These are phyloP conservation scores for Scedosporium dehoogii DNA, from an alignment of 2,329 filamentous ascomycete genomes.

Conservation along the genomic window DNA sequence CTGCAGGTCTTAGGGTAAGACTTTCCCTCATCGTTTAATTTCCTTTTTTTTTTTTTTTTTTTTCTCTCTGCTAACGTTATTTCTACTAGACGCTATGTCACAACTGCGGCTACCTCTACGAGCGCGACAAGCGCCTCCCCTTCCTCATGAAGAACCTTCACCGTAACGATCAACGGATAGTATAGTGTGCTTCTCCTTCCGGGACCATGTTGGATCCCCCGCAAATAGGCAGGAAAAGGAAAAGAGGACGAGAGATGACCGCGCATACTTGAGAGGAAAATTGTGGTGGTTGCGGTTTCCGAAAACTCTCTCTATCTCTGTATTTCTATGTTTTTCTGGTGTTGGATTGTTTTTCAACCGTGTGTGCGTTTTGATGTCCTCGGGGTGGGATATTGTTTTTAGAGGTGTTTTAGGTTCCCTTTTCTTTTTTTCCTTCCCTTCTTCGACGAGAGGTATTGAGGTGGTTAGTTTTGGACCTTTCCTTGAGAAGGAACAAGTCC, in stretches of 20 bases:
- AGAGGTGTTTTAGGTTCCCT: too few species aligned
- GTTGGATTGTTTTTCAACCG: background rate
- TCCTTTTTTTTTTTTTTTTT: slow-evolving; percentile 6
- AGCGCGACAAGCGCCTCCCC: slow-evolving; percentile 76
- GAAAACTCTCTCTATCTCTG: background rate
- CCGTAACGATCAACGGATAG: slow-evolving; percentile 21
- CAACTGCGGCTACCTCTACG: slow-evolving; percentile 84
- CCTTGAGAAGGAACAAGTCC: too few species aligned
- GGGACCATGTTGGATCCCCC: too few species aligned
- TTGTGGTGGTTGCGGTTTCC: background rate
- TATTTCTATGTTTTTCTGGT: background rate
- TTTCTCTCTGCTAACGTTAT: slow-evolving; percentile 12
- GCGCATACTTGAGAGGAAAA: background rate
- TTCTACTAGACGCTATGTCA: slow-evolving; percentile 67
- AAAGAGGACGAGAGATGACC: background rate
- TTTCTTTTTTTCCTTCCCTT: too few species aligned
- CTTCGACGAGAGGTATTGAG: too few species aligned
- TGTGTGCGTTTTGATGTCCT: background rate
- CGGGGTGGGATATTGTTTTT: too few species aligned
- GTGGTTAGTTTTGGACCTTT: too few species aligned
- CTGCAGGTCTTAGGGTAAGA: slow-evolving; percentile 70
- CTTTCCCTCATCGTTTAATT: slow-evolving; percentile 8
- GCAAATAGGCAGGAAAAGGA: background rate
- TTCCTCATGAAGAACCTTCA: slow-evolving; percentile 32
- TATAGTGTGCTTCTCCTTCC: slow-evolving; percentile 13